Percentiles rank a stretch among this genome's conserved stretches.
Conservation (phyloP, 192 early-diverging fungal genomes). For the Gaertneriomyces semiglobifer region DNA sequence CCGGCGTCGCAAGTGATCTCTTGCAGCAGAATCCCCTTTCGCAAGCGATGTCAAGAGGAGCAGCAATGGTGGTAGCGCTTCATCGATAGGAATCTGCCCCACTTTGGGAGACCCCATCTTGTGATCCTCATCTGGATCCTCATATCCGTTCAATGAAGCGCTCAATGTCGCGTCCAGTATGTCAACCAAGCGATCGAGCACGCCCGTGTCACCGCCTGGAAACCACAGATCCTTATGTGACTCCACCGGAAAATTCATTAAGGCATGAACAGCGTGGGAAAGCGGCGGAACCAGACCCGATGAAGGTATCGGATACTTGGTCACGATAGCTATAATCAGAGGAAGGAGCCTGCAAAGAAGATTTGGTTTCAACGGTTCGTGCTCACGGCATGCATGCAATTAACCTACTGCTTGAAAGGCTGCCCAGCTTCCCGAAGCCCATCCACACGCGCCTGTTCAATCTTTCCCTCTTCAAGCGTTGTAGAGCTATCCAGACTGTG, state of each 20-base stretch:
- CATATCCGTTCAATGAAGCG: not conserved
- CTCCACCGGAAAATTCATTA: constrained; percentile 61
- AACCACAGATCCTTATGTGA: constrained; percentile 36
- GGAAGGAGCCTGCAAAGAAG: constrained; percentile 35
- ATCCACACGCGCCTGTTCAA: not conserved
- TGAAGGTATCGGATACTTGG: constrained; percentile 22
- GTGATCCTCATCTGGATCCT: constrained; percentile 40
- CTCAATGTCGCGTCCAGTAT: constrained; percentile 29
- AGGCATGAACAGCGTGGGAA: constrained; percentile 72
- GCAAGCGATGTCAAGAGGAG: constrained; percentile 63
- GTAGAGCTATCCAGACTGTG: not conserved
- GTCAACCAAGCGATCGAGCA: constrained; percentile 25
- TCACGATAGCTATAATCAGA: constrained; percentile 27
- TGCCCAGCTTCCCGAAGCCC: not conserved
- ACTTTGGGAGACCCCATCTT: constrained; percentile 29
- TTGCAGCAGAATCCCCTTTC: constrained; percentile 42
- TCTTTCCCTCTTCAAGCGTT: not conserved
- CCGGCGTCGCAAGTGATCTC: constrained; percentile 33
- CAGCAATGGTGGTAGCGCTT: constrained; percentile 64
- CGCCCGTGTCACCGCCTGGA: constrained; percentile 22
- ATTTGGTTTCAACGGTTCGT: too few species aligned
- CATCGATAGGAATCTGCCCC: constrained; percentile 51
- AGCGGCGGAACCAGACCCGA: constrained; percentile 66
- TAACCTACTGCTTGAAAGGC: constrained; percentile 9
- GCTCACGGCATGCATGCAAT: not conserved